Evolutionary conservation across 75 land plant genomes (phyloP).

Genomic region (Pinus albicaulis): DNA sequence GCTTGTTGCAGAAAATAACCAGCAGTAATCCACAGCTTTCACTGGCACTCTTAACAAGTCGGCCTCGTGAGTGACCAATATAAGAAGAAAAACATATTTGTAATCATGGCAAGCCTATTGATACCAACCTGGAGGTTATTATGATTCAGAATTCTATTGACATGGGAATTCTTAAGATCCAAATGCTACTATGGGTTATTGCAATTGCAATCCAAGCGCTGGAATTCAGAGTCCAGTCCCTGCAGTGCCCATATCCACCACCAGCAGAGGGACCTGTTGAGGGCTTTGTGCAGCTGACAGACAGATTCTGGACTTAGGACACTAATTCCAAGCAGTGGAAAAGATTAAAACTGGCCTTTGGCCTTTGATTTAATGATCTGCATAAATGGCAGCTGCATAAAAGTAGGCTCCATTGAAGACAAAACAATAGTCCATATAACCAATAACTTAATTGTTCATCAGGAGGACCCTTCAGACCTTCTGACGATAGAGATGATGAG

Average conservation of each 20-base stretch:
- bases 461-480: not conserved
- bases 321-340: slow-evolving; percentile 50
- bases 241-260: not conserved
- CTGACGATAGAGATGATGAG: not conserved
- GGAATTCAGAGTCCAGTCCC: too few species aligned
- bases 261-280: slow-evolving; percentile 1
- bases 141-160: too few species aligned
- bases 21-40: too few species aligned
- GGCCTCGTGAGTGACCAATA: too few species aligned
- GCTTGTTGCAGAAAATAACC: too few species aligned
- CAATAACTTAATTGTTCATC: not conserved
- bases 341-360: slow-evolving; percentile 32
- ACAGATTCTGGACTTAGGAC: slow-evolving; percentile 61
- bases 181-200: too few species aligned
- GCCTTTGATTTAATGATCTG: slow-evolving; percentile 46
- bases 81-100: too few species aligned
- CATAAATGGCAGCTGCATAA: slow-evolving; percentile 38
- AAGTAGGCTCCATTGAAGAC: slow-evolving; percentile 35
- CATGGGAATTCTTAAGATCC: too few species aligned
- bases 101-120: too few species aligned
- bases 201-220: too few species aligned
- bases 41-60: too few species aligned
- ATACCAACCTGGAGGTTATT: too few species aligned
- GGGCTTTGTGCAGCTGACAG: slow-evolving; percentile 57
- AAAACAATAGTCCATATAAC: not conserved